Conservation (phyloP, 495 filamentous ascomycete genomes). For the Cetradonia linearis region DNA sequence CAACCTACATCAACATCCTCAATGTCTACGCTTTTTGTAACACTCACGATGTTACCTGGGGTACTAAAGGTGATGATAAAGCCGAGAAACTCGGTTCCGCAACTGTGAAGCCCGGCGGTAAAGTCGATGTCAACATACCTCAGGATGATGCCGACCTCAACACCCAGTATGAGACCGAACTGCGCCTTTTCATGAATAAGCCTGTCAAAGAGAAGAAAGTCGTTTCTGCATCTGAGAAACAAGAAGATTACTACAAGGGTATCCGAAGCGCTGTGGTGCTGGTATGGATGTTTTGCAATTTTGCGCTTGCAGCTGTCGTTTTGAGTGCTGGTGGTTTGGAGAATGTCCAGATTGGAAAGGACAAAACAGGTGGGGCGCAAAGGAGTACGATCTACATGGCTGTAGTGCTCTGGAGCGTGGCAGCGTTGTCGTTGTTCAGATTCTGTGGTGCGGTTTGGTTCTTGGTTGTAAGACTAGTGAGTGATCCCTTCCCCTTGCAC, state of each 20-base stretch:
- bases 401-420: constrained; percentile 87
- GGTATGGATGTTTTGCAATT: constrained; percentile 93
- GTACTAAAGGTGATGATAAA: constrained; percentile 91
- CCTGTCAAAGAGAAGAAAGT: constrained; percentile 54
- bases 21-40: constrained; percentile 99
- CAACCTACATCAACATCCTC: constrained; percentile 91
- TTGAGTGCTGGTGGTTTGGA: constrained; percentile 75
- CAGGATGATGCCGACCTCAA: constrained; percentile 80
- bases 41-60: constrained; percentile 95
- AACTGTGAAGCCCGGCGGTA: constrained; percentile 77
- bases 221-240: constrained; percentile 59
- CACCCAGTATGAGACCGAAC: constrained; percentile 84
- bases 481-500: constrained; percentile 30
- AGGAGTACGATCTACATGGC: constrained; percentile 73
- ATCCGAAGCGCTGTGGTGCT: constrained; percentile 87
- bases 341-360: constrained; percentile 41
- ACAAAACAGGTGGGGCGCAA: constrained; percentile 33
- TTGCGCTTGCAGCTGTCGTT: constrained; percentile 80
- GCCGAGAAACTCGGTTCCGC: constrained; percentile 71
- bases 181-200: constrained; percentile 62
- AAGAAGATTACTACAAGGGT: constrained; percentile 97
- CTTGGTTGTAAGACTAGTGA: constrained; percentile 82
- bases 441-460: constrained; percentile 93
- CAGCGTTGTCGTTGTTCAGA: constrained; percentile 74
- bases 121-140: constrained; percentile 88